Evolutionary conservation across 2,329 filamentous ascomycete species (phyloP).

Genomic region (Myriosclerotinia scirpicola): DNA sequence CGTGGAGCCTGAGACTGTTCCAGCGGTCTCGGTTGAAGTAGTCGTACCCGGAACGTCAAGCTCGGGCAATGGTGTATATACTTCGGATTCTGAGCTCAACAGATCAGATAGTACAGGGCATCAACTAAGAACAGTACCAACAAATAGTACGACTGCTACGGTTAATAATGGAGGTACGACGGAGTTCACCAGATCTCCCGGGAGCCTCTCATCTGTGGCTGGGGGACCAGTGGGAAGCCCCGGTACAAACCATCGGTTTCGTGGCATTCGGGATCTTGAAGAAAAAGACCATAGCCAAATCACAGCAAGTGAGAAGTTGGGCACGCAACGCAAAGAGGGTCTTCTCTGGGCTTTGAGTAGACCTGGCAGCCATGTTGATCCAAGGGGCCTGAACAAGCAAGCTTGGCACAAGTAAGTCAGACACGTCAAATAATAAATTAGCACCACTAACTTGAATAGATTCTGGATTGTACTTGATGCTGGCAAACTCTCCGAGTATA

Average conservation of each 20-base stretch:
- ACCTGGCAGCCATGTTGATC: conserved; percentile 91
- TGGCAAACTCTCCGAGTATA: conserved; percentile 95
- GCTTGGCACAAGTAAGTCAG: conserved; percentile 92
- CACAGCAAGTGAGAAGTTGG: conserved; percentile 55
- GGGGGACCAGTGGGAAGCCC: conserved; percentile 49
- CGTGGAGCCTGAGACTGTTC: conserved; percentile 64
- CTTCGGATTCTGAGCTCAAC: conserved; percentile 67
- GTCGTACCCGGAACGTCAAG: conserved; percentile 40
- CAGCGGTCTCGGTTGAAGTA: conserved; percentile 47
- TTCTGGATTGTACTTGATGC: conserved; percentile 99
- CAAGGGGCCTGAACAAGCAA: conserved; percentile 92
- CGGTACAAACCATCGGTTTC: conserved; percentile 65
- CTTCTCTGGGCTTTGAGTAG: conserved; percentile 91
- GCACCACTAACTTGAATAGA: conserved; percentile 50
- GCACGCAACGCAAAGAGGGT: conserved; percentile 84
- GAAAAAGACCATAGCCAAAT: conserved; percentile 67
- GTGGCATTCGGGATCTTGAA: conserved; percentile 88
- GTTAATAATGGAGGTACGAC: conserved; percentile 36
- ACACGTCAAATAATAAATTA: neutral
- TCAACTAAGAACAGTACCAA: conserved; percentile 55
- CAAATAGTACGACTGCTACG: conserved; percentile 44
- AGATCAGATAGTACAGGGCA: conserved; percentile 65
- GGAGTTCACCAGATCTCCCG: conserved; percentile 54
- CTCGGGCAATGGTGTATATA: conserved; percentile 43
- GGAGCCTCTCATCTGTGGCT: conserved; percentile 49